A percentile compares a stretch with the other conserved stretches of the same genome.
phyloP scores from a whole-genome alignment of 805 yeast species.

The Candida tammaniensis region DNA sequence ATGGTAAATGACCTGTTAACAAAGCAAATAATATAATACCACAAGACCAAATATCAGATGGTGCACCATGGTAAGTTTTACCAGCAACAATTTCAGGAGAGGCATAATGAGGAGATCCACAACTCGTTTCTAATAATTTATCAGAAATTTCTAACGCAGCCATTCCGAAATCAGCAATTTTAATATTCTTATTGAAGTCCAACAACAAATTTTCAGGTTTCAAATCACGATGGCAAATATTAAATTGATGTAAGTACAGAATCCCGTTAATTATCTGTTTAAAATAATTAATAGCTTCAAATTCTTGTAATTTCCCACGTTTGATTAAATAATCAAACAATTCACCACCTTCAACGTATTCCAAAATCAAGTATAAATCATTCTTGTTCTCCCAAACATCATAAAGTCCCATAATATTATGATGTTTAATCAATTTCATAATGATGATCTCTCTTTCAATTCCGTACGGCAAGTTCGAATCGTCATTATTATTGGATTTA shows the following conservation, averaged over 20 bases:
- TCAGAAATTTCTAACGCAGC: slow-evolving; percentile 90
- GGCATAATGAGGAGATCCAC: slow-evolving; percentile 99
- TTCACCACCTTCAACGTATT: slow-evolving; percentile 97
- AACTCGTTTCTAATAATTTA: slow-evolving; percentile 83
- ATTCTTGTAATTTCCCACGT: slow-evolving; percentile 82
- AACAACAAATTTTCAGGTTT: slow-evolving; percentile 78
- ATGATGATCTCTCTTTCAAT: slow-evolving; percentile 83
- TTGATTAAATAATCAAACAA: slow-evolving; percentile 88
- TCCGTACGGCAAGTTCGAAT: slow-evolving; percentile 69
- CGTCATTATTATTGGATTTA: slow-evolving; percentile 28
- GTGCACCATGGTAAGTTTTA: slow-evolving; percentile 91
- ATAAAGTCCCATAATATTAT: slow-evolving; percentile 72
- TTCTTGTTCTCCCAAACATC: slow-evolving; percentile 88
- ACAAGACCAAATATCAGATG: slow-evolving; percentile 97
- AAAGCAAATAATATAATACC: slow-evolving; percentile 93
- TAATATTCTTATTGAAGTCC: slow-evolving; percentile 83
- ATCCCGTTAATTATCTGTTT: slow-evolving; percentile 83
- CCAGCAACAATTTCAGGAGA: slow-evolving; percentile 98
- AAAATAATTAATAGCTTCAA: slow-evolving; percentile 87
- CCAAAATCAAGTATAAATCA: slow-evolving; percentile 81
- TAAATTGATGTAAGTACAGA: slow-evolving; percentile 79
- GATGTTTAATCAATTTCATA: slow-evolving; percentile 77
- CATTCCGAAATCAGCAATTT: slow-evolving; percentile 99
- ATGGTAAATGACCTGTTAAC: slow-evolving; percentile 92
- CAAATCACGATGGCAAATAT: slow-evolving; percentile 84